Evolutionary conservation across 2,329 filamentous ascomycete genomes (phyloP).

Genomic region (Lachnellula suecica): DNA sequence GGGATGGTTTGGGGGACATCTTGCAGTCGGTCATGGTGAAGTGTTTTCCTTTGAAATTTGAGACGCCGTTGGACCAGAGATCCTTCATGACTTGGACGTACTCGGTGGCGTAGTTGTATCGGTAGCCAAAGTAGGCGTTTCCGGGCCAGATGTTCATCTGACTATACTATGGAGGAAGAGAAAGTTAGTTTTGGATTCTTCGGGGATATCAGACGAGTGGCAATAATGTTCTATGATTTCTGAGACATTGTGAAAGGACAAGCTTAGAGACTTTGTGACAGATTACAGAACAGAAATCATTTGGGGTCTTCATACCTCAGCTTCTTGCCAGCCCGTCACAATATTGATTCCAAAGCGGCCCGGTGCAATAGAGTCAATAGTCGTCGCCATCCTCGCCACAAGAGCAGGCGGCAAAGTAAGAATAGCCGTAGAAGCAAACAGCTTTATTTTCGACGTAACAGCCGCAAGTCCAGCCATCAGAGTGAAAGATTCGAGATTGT

Average conservation of each 20-base stretch:
- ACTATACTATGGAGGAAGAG: too few species aligned
- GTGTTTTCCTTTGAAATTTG: conserved; percentile 34
- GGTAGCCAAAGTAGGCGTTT: conserved; percentile 32
- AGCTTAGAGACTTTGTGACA: too few species aligned
- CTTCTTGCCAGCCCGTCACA: conserved; percentile 35
- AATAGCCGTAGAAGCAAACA: conserved; percentile 34
- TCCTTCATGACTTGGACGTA: conserved; percentile 36
- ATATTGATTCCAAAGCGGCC: conserved; percentile 36
- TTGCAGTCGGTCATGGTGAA: conserved; percentile 37
- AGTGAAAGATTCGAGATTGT: conserved; percentile 36
- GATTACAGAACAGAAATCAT: too few species aligned
- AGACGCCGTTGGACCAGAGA: conserved; percentile 33
- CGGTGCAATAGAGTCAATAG: conserved; percentile 33
- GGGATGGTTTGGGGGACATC: conserved; percentile 25
- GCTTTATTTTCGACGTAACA: conserved; percentile 34
- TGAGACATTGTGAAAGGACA: too few species aligned
- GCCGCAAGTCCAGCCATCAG: conserved; percentile 35
- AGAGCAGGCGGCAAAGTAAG: conserved; percentile 33
- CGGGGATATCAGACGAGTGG: too few species aligned
- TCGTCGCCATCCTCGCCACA: conserved; percentile 33
- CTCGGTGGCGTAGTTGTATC: conserved; percentile 36
- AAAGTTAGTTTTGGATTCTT: too few species aligned
- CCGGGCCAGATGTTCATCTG: conserved; percentile 37
- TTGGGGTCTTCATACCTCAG: too few species aligned
- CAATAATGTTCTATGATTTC: too few species aligned